Evolutionary conservation across 208 protist genomes (phyloP).

Genomic region (Trypanosoma boissoni): DNA sequence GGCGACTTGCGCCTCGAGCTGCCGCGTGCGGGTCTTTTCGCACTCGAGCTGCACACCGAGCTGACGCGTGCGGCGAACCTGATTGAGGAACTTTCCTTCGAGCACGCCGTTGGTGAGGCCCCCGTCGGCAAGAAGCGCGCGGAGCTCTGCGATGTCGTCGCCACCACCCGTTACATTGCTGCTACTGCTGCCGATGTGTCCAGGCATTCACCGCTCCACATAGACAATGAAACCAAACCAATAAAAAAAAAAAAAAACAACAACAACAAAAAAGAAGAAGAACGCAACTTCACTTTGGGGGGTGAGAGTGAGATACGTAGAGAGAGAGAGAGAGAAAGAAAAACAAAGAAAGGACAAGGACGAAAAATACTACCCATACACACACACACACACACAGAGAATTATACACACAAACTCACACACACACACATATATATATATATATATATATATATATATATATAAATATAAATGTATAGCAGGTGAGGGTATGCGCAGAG

Average conservation of each 20-base stretch:
- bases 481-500: too few relatives aligned
- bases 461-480: too few relatives aligned
- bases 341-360: neutral
- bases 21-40: conserved; percentile 30
- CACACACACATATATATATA: conserved; percentile 1
- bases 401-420: neutral
- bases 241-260: too few relatives aligned
- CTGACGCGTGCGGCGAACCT: conserved; percentile 37
- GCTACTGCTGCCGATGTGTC: neutral
- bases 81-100: conserved; percentile 64
- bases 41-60: conserved; percentile 55
- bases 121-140: conserved; percentile 23
- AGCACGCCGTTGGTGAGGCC: conserved; percentile 30
- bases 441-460: neutral
- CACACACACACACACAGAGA: conserved; percentile 14
- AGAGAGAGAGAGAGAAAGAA: neutral
- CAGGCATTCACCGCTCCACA: neutral
- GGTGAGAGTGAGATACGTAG: conserved; percentile 3
- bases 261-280: too few relatives aligned
- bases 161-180: conserved; percentile 3
- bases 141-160: conserved; percentile 37
- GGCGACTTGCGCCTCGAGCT: conserved; percentile 29
- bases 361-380: neutral
- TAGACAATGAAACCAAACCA: conserved; percentile 9
- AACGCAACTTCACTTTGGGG: too few relatives aligned